These are phyloP conservation scores for Aspergillus sp. DNA, from an alignment of 2,329 filamentous ascomycete genomes.

Conservation along the genomic window DNA sequence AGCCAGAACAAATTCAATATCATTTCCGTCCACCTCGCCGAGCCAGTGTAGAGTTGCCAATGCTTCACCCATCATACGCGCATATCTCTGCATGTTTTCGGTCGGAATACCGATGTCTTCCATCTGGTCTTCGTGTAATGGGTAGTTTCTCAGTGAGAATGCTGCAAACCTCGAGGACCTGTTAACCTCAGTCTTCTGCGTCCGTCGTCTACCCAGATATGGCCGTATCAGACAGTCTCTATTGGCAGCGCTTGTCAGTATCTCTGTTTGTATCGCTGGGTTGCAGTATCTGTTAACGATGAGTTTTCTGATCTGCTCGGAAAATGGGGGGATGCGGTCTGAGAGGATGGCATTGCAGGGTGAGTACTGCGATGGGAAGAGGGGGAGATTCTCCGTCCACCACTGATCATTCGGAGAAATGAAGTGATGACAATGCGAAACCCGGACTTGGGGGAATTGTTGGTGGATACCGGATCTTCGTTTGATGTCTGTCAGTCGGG, in stretches of 20 bases:
- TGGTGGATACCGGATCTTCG: neutral
- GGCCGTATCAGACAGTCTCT: constrained; percentile 53
- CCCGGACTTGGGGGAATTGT: constrained; percentile 12
- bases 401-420: constrained; percentile 27
- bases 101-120: constrained; percentile 43
- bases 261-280: constrained; percentile 20
- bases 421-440: constrained; percentile 30
- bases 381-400: constrained; percentile 29
- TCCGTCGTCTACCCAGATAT: constrained; percentile 49
- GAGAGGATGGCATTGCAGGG: constrained; percentile 39
- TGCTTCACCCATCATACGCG: constrained; percentile 50
- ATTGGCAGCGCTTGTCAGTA: constrained; percentile 36
- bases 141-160: constrained; percentile 52
- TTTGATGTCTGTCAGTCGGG: neutral
- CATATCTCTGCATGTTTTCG: constrained; percentile 35
- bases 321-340: constrained; percentile 40
- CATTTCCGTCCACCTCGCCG: constrained; percentile 52
- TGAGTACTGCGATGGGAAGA: constrained; percentile 31
- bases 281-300: constrained; percentile 41
- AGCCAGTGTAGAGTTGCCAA: constrained; percentile 56
- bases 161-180: constrained; percentile 23
- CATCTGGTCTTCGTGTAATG: constrained; percentile 54
- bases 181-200: neutral
- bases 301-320: constrained; percentile 24
- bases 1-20: constrained; percentile 58